These are phyloP conservation scores for Peronospora destructor DNA, from an alignment of 352 stramenopile species.

Conservation along the genomic window DNA sequence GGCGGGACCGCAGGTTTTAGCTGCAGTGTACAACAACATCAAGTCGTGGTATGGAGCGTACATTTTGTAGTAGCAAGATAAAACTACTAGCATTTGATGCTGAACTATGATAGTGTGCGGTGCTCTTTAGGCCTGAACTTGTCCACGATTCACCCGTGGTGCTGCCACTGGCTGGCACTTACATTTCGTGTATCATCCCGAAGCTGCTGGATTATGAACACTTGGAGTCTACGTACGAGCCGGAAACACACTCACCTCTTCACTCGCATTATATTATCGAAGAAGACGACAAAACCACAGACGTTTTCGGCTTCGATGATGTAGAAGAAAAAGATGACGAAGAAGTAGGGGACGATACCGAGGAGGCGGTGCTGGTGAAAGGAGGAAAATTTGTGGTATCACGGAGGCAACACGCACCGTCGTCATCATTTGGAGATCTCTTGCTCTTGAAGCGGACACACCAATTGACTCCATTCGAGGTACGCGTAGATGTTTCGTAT, in stretches of 20 bases:
- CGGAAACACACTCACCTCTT: conserved; percentile 27
- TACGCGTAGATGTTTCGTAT: conserved; percentile 6
- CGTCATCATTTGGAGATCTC: conserved; percentile 65
- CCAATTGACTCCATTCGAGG: conserved; percentile 55
- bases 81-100: not conserved
- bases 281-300: conserved; percentile 34
- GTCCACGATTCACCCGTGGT: conserved; percentile 39
- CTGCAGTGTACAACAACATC: conserved; percentile 70
- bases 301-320: conserved; percentile 26
- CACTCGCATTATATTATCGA: conserved; percentile 57
- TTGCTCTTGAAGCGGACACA: conserved; percentile 48
- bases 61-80: not conserved
- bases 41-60: conserved; percentile 38
- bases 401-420: conserved; percentile 31
- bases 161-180: conserved; percentile 67
- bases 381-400: conserved; percentile 44
- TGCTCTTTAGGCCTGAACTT: conserved; percentile 40
- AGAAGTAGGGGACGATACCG: conserved; percentile 20
- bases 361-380: conserved; percentile 30
- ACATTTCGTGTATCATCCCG: conserved; percentile 68
- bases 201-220: conserved; percentile 51
- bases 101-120: not conserved
- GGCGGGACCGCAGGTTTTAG: conserved; percentile 52
- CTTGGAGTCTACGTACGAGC: conserved; percentile 33
- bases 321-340: conserved; percentile 30